Evolutionary conservation across 495 filamentous ascomycete genomes (phyloP).

Genomic region (Evansstolkia leycettana): DNA sequence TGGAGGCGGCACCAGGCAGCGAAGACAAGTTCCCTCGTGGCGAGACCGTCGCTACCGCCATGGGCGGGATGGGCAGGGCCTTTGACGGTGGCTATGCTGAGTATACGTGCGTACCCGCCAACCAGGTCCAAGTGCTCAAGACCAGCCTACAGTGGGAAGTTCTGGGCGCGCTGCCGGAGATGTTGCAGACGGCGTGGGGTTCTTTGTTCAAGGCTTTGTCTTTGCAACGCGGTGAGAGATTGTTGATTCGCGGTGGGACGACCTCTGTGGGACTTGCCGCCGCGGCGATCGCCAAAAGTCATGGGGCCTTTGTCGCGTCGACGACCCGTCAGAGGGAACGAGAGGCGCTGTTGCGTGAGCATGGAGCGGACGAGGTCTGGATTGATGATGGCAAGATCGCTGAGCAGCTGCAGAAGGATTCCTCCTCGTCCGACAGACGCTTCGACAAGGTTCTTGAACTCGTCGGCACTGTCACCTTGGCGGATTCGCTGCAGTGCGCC

Average conservation of each 20-base stretch:
- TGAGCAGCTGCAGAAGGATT: slow-evolving; percentile 18
- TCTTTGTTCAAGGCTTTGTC: slow-evolving; percentile 23
- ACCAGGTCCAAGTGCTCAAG: slow-evolving; percentile 29
- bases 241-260: slow-evolving; percentile 41
- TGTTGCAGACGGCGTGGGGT: slow-evolving; percentile 44
- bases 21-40: slow-evolving; percentile 24
- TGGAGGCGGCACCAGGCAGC: slow-evolving; percentile 24
- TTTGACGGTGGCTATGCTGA: slow-evolving; percentile 46
- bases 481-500: slow-evolving; percentile 30
- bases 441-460: slow-evolving; percentile 40
- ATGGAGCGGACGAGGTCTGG: slow-evolving; percentile 27
- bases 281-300: slow-evolving; percentile 31
- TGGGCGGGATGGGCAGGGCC: slow-evolving; percentile 39
- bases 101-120: slow-evolving; percentile 32
- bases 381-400: slow-evolving; percentile 29
- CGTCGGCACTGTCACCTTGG: slow-evolving; percentile 25
- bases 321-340: slow-evolving; percentile 28
- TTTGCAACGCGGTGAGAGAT: slow-evolving; percentile 25
- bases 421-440: slow-evolving; percentile 13
- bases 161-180: slow-evolving; percentile 40
- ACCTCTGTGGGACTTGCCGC: slow-evolving; percentile 36
- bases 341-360: slow-evolving; percentile 21
- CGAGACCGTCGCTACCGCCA: slow-evolving; percentile 33
- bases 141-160: slow-evolving; percentile 26
- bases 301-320: slow-evolving; percentile 22